Percentiles rank a stretch among this genome's conserved stretches.
These are phyloP conservation scores for Hemisphaericaspora xylofermentans DNA, from an alignment of 1,139 yeast genomes.

Conservation along the genomic window DNA sequence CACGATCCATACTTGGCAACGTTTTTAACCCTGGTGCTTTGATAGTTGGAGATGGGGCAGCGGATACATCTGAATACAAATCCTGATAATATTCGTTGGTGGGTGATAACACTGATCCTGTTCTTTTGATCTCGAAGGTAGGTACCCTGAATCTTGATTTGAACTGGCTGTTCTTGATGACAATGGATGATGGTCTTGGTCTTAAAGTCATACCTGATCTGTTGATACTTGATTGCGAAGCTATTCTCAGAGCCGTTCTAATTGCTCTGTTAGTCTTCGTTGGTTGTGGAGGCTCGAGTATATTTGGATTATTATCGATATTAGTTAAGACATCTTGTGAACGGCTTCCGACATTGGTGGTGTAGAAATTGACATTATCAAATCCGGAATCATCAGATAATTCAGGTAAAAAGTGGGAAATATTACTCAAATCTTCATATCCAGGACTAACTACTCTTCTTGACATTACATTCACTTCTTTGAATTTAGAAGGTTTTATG, in stretches of 20 bases:
- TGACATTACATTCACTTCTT: slow-evolving; percentile 45
- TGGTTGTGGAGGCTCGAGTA: slow-evolving; percentile 22
- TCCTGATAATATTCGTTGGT: slow-evolving; percentile 42
- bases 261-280: slow-evolving; percentile 7
- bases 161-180: neutral
- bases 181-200: slow-evolving; percentile 1
- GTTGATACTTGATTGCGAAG: neutral
- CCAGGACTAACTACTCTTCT: slow-evolving; percentile 43
- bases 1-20: slow-evolving; percentile 49
- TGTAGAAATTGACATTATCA: slow-evolving; percentile 32
- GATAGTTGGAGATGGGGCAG: slow-evolving; percentile 34
- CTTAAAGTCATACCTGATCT: slow-evolving; percentile 1
- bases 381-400: slow-evolving; percentile 50
- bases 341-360: slow-evolving; percentile 24
- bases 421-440: slow-evolving; percentile 33
- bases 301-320: slow-evolving; percentile 20
- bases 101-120: slow-evolving; percentile 36
- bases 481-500: slow-evolving; percentile 31
- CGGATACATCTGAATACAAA: slow-evolving; percentile 37
- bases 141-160: slow-evolving; percentile 43
- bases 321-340: slow-evolving; percentile 27
- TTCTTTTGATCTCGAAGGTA: slow-evolving; percentile 43
- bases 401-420: slow-evolving; percentile 45
- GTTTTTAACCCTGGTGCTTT: slow-evolving; percentile 43
- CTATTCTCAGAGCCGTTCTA: slow-evolving; percentile 8